phyloP scores from a whole-genome alignment of 1,139 yeast genomes.

The Pneumocystis sp. region DNA sequence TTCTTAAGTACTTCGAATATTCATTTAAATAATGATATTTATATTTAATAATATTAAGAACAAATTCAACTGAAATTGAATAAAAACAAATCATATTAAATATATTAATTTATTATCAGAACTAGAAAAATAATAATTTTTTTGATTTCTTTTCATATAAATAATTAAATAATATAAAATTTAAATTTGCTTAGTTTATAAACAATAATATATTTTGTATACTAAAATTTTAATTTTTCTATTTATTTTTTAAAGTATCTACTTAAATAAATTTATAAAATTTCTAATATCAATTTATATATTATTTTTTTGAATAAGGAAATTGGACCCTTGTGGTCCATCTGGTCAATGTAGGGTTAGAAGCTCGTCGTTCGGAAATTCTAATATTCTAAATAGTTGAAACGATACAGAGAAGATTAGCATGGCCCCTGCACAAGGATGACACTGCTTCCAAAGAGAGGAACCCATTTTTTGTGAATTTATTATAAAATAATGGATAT shows the following conservation, averaged over 20 bases:
- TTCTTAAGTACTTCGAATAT: not conserved
- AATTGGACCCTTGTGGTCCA: not conserved
- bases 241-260: too few relatives aligned
- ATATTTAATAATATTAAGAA: not conserved
- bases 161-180: too few relatives aligned
- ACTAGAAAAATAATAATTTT: too few relatives aligned
- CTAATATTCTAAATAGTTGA: slow-evolving; percentile 21
- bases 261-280: too few relatives aligned
- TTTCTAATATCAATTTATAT: not conserved
- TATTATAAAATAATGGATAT: not conserved
- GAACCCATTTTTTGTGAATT: slow-evolving; percentile 63
- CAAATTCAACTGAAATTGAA: not conserved
- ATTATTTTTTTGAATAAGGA: not conserved
- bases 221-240: not conserved
- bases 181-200: not conserved
- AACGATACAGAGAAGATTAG: slow-evolving; percentile 97
- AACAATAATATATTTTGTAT: not conserved
- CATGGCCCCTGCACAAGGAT: slow-evolving; percentile 99
- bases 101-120: too few relatives aligned
- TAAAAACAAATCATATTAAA: too few relatives aligned
- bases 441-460: slow-evolving; percentile 94
- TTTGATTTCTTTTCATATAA: too few relatives aligned
- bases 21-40: not conserved
- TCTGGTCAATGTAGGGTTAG: not conserved
- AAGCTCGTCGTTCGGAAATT: not conserved